Percentiles rank a stretch among this genome's conserved stretches.
Evolutionary conservation across 306 rosid species (phyloP).

Genomic region (Begonia loranthoides): DNA sequence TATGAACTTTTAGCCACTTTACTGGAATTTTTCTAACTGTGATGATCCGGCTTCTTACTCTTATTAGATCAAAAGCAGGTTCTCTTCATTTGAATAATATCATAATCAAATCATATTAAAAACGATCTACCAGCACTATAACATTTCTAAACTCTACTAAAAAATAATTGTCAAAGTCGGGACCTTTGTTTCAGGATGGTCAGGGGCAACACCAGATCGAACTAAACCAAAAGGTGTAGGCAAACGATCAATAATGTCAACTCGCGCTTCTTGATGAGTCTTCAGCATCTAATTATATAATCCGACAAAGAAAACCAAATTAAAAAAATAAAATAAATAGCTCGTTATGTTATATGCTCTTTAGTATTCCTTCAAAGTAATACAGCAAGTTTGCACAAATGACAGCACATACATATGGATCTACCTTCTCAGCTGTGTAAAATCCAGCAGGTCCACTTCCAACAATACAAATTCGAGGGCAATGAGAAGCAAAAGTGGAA

Average conservation of each 20-base stretch:
- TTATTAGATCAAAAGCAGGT: too few species aligned
- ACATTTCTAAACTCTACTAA: constrained; percentile 5
- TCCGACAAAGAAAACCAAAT: constrained; percentile 4
- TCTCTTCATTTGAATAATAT: too few species aligned
- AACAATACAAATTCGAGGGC: constrained; percentile 64
- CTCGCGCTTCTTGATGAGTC: constrained; percentile 44
- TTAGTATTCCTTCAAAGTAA: neutral
- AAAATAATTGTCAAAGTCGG: neutral
- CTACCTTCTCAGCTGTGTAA: constrained; percentile 80
- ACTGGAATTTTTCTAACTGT: too few species aligned
- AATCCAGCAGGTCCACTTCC: constrained; percentile 97
- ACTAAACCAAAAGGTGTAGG: constrained; percentile 87
- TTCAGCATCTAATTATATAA: constrained; percentile 49
- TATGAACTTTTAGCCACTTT: too few species aligned
- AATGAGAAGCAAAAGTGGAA: constrained; percentile 29
- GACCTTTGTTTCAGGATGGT: constrained; percentile 98
- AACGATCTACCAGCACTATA: neutral
- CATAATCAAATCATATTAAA: too few species aligned
- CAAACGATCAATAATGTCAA: constrained; percentile 79
- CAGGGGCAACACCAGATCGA: constrained; percentile 90
- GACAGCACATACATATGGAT: neutral
- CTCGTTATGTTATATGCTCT: neutral
- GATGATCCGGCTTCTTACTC: too few species aligned
- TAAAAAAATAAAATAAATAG: neutral
- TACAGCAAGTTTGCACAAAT: neutral